A percentile compares a stretch with the other conserved stretches of the same genome.
These are phyloP conservation scores for Plenodomus tracheiphilus DNA, from an alignment of 2,329 filamentous ascomycete genomes.

Conservation along the genomic window DNA sequence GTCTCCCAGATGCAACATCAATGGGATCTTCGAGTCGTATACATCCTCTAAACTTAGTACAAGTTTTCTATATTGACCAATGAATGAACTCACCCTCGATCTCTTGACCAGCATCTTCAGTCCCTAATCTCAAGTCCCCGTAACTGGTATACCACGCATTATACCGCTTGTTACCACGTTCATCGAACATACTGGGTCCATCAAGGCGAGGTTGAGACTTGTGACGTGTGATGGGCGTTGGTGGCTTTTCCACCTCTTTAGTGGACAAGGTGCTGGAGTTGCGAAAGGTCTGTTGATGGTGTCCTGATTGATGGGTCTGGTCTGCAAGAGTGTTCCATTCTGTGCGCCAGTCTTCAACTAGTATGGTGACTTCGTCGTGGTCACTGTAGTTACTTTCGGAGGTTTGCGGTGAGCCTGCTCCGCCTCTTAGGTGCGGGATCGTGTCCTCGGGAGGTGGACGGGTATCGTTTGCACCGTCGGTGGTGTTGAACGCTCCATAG, in stretches of 20 bases:
- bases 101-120: neutral
- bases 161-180: neutral
- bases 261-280: conserved; percentile 4
- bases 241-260: neutral
- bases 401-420: neutral
- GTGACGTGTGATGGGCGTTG: neutral
- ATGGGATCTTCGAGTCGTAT: neutral
- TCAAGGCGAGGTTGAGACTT: neutral
- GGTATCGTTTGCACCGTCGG: neutral
- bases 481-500: neutral
- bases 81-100: neutral
- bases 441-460: neutral
- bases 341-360: conserved; percentile 3
- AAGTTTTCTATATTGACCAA: too few species aligned
- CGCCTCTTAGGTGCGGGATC: conserved; percentile 2
- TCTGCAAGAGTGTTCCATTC: conserved; percentile 4
- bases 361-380: neutral
- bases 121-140: neutral
- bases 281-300: neutral
- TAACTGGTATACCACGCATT: neutral
- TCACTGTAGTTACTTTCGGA: neutral
- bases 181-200: neutral
- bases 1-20: neutral
- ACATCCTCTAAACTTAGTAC: neutral
- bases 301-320: neutral